Base-by-base conservation (phyloP, 2,329 filamentous ascomycete species). In the Capronia epimyces region DNA sequence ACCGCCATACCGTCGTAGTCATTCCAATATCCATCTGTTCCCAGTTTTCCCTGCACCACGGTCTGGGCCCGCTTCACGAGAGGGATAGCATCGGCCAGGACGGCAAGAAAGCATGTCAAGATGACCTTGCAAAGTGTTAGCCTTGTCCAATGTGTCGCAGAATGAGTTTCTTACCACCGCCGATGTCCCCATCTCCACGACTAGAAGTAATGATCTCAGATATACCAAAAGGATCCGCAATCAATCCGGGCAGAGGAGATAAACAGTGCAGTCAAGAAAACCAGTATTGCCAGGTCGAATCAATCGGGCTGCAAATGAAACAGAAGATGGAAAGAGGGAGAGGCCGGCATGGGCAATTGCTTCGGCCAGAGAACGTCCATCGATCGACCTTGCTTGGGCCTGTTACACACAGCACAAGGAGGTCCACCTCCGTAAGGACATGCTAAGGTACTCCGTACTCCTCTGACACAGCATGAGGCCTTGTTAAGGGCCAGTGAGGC, bases 1-100 rank as follows among this genome's bases (percentile, higher is more conserved):
- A 39, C 15, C 10, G 3, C 21, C 39, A 8, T 42, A 60, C 57
- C 57, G 32, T 60, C 57, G 46, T 49, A 58, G 40, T 60, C 57
- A 40, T 58, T 56, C 57, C 57, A 58, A 46, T 53, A 60, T 18
- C 48, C 55, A 32, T 60, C 57, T 18, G 50, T 56, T 29, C 57
- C 57, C 8, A 60, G 53, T n/a, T 42, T 41, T 4, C 57, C 57
- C 49, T 58, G 55, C 6, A 60, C 57, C 25, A 58, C 53, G 24
- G 50, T 48, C 43, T 45, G 15, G 25, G 43, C 50, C 31, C 54
- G 50, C 48, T 53, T 56, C 15, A 37, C 36, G 3, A 53, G 50
- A 16, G 50, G 54, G 29, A 20, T 37, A 20, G 54, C 50, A 34
- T 32, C 32, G 41, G 44, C 36, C 8, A 31, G 48, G n/a, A 44